These are phyloP conservation scores for Rhizopus delemar DNA, from an alignment of 371 early-diverging fungal species.

Conservation along the genomic window DNA sequence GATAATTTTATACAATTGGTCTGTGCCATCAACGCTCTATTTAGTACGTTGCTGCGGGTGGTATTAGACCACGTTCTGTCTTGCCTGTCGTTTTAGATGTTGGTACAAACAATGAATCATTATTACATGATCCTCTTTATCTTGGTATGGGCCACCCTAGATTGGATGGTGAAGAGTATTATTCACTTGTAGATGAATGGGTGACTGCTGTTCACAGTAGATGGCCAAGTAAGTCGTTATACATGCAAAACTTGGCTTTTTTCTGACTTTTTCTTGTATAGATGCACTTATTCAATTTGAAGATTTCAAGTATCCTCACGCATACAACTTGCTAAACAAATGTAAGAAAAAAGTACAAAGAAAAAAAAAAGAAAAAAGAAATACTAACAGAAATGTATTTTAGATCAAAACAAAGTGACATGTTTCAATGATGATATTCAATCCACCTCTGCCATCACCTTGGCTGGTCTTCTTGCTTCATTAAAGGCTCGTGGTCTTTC, in stretches of 20 bases:
- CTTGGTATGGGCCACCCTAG: constrained; percentile 68
- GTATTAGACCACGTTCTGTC: constrained; percentile 63
- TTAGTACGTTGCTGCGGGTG: constrained; percentile 65
- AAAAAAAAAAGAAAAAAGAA: background rate
- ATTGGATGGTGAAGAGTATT: constrained; percentile 61
- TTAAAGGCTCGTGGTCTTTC: constrained; percentile 54
- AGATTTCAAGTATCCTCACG: constrained; percentile 58
- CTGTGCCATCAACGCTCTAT: background rate
- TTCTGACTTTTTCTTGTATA: constrained; percentile 4
- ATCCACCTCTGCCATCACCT: constrained; percentile 63
- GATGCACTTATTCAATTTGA: constrained; percentile 59
- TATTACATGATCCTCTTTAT: constrained; percentile 64
- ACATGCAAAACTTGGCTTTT: background rate
- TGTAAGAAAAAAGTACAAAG: constrained; percentile 31
- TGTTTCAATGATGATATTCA: constrained; percentile 77
- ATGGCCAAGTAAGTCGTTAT: constrained; percentile 58
- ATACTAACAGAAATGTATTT: constrained; percentile 1
- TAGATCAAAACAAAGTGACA: constrained; percentile 59
- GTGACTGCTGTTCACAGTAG: constrained; percentile 60
- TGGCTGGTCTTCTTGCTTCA: constrained; percentile 65
- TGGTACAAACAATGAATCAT: constrained; percentile 63
- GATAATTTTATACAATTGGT: background rate
- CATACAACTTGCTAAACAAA: constrained; percentile 63
- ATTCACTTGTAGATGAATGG: constrained; percentile 69
- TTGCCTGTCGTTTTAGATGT: constrained; percentile 69